These are phyloP conservation scores for Colletotrichum sp. DNA, from an alignment of 2,329 filamentous ascomycete genomes.

Conservation along the genomic window DNA sequence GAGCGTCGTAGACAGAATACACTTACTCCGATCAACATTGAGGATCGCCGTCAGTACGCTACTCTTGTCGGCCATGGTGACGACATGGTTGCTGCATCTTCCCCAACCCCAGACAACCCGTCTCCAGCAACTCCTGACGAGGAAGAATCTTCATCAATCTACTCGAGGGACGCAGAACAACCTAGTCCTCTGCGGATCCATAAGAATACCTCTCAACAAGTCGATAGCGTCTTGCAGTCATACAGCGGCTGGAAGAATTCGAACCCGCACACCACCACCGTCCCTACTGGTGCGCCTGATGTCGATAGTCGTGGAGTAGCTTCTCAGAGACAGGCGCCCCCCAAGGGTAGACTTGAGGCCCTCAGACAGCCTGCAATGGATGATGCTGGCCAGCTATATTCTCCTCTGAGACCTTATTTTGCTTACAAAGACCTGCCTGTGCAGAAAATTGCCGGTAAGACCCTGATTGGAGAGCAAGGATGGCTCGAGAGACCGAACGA, in stretches of 20 bases:
- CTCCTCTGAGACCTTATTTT: conserved; percentile 49
- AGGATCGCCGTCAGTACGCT: conserved; percentile 11
- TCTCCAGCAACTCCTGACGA: neutral
- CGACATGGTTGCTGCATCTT: conserved; percentile 26
- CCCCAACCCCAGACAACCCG: conserved; percentile 1
- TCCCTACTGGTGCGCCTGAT: neutral
- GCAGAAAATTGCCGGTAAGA: conserved; percentile 51
- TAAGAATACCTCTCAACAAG: conserved; percentile 4
- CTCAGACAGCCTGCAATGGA: conserved; percentile 14
- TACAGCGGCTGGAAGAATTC: conserved; percentile 14
- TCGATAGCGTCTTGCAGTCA: conserved; percentile 16
- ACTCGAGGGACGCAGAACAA: conserved; percentile 10
- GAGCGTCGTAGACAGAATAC: conserved; percentile 12
- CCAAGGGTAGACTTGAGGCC: conserved; percentile 1
- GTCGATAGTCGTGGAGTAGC: neutral
- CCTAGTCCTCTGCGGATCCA: conserved; percentile 1
- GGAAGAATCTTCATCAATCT: conserved; percentile 19
- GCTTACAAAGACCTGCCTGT: conserved; percentile 41
- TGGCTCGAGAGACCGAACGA: conserved; percentile 57
- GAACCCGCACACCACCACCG: neutral
- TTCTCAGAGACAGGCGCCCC: neutral
- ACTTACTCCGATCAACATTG: neutral
- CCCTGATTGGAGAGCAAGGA: conserved; percentile 59
- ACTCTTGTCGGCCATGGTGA: neutral
- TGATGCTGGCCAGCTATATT: conserved; percentile 36